Evolutionary conservation across 345 rosid genomes (phyloP), one percentile per base, ranked within the genome.

Genomic region (Adansonia digitata): DNA sequence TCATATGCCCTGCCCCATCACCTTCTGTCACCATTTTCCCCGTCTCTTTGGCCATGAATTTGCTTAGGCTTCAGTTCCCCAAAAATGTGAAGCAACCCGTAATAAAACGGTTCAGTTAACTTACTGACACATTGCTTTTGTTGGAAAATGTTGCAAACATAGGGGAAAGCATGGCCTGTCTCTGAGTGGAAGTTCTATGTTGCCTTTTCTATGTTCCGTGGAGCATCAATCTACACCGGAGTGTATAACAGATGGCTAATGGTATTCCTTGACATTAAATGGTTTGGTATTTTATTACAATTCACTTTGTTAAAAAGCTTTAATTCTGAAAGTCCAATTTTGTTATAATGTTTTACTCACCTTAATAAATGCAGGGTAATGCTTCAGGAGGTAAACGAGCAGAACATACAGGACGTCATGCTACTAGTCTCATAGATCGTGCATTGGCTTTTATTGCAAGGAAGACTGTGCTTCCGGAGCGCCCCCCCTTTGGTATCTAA

Each of bases 311-410:
- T 45, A 64, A 67, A n/a, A 74, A 40, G 53, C 60, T 68, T 71
- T 63, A 27, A 31, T 51, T 42, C 4, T 67, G 46, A 48, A 71
- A 51, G 45, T 46, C 45, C 24, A 52, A 52, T 52, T 37, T 48
- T 72, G 35, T 46, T 64, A 20, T 10, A 66, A 24, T 49, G 46
- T 20, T 73, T 57, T 77, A 5, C 52, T 48, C 59, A n/a, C 49
- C 57, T 34, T 79, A 74, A 39, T 64, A 65, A n/a, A 60, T 84
- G 73, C 80, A 95, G 99, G 99, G 99, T 65, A 92, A 93, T 85
- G 98, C 99, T 55, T 84, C 98, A 12, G 99, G 93, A 35, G 99
- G 98, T 81, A 91, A 87, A 72, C 93, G 98, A 72, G 99, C 99
- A 7, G 85, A 69, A 31, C 55, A 85, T 77, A 77, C 85, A 17